These are phyloP conservation scores for Trypanosoma platydactyli DNA, from an alignment of 208 protist species.

Conservation along the genomic window DNA sequence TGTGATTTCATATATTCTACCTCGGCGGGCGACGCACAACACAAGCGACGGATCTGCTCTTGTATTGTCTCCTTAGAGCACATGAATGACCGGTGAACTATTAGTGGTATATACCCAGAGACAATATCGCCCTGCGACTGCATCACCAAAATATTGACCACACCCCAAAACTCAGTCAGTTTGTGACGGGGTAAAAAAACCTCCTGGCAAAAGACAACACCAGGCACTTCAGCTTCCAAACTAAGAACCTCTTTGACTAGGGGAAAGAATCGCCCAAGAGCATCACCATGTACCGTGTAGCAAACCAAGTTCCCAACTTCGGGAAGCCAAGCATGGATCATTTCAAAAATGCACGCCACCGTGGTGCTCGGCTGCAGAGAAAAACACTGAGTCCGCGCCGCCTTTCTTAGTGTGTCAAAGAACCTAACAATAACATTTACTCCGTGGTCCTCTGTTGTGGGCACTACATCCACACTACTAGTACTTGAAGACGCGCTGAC, in stretches of 20 bases:
- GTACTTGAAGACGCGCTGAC: conserved; percentile 3
- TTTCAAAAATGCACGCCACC: conserved; percentile 34
- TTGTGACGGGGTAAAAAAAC: conserved; percentile 20
- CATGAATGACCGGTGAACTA: conserved; percentile 26
- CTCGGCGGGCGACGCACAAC: conserved; percentile 35
- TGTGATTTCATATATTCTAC: conserved; percentile 35
- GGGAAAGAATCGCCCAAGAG: conserved; percentile 7
- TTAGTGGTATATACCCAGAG: conserved; percentile 39
- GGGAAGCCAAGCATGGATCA: conserved; percentile 16
- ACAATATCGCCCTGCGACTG: conserved; percentile 24
- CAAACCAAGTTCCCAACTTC: conserved; percentile 30
- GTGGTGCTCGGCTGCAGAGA: background rate
- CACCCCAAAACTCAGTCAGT: conserved; percentile 12
- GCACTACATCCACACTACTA: conserved; percentile 1
- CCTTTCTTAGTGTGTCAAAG: conserved; percentile 28
- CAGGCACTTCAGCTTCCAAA: conserved; percentile 32
- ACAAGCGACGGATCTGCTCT: conserved; percentile 25
- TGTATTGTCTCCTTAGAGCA: conserved; percentile 25
- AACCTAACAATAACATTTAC: conserved; percentile 16
- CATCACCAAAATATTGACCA: conserved; percentile 46
- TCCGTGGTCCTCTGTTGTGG: background rate
- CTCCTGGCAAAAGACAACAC: conserved; percentile 45
- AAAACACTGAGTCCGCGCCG: conserved; percentile 25
- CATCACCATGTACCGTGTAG: conserved; percentile 22
- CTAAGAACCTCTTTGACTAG: conserved; percentile 33